Percentiles rank a stretch among this genome's conserved stretches.
Conservation (phyloP, 345 rosid genomes). For the Citrus medica region DNA sequence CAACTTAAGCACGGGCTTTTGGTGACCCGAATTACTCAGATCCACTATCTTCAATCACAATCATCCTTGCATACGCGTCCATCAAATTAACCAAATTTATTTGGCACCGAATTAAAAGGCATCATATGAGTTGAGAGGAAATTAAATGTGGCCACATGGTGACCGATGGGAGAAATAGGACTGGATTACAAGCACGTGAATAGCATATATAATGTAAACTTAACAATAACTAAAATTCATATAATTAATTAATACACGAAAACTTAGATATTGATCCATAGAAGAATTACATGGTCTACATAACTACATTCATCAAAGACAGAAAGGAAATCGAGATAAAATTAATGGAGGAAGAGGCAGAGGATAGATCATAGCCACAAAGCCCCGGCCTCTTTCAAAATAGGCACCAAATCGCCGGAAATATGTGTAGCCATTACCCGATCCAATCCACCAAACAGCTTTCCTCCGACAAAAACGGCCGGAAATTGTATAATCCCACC, state of each 20-base stretch:
- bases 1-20: neutral
- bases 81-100: neutral
- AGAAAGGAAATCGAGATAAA: neutral
- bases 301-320: neutral
- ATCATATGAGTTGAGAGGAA: neutral
- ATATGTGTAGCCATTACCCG: conserved; percentile 80
- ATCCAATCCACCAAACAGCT: conserved; percentile 80
- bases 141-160: neutral
- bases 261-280: neutral
- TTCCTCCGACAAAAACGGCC: conserved; percentile 75
- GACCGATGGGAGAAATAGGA: too few relatives aligned
- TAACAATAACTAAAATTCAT: neutral
- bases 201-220: neutral
- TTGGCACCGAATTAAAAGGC: neutral
- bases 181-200: too few relatives aligned
- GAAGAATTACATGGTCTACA: neutral
- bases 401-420: conserved; percentile 81
- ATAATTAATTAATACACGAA: neutral
- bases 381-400: conserved; percentile 74
- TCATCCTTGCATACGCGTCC: neutral
- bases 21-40: neutral
- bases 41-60: too few relatives aligned
- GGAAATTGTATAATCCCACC: conserved; percentile 48
- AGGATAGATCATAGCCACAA: conserved; percentile 61
- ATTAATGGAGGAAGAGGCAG: too few relatives aligned